Evolutionary conservation across 306 rosid species (phyloP), one percentile per base, ranked within the genome.

Genomic region (Vigna unguiculata): DNA sequence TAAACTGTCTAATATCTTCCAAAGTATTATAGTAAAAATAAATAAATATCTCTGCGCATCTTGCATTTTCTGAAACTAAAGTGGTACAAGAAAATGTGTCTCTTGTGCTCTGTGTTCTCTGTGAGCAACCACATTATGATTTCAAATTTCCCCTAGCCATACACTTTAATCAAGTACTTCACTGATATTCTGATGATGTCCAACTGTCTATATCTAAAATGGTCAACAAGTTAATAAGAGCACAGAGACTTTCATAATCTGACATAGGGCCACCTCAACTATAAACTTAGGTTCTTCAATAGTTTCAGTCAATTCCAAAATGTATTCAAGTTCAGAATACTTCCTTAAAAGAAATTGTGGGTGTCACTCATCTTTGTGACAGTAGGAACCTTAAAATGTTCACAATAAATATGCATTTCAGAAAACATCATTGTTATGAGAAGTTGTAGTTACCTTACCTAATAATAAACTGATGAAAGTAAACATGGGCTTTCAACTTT

Each of bases 81-180:
- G 9, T 32, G 19, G 5, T 51, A 22, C 32, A 20, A 9, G 9
- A 47, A 63, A 54, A 80, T 17, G 14, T 62, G n/a, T n/a, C n/a
- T 9, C 3, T 38, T 38, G 51, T 54, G 5, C 43, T 36, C 4
- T 65, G 11, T 40, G 8, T 72, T 79, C 3, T 60, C 28, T 54
- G 13, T 22, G 68, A 66, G 41, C 58, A 22, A 22, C n/a, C 25
- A 49, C 32, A 38, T 63, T 75, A 25, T 62, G 40, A 40, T 71
- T 40, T 55, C 9, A 43, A 46, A 25, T 13, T 28, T 28, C 2
- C 40, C 65, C 20, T 28, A 59, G 19, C 65, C 65, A 15, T 16
- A 14, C 65, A 59, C 41, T 25, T 25, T 14, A 63, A 9, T 13
- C 3, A 66, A 63, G 54, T 64, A 49, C 72, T 15, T 51, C 43